Percentiles rank a stretch among this genome's conserved stretches.
Conservation (phyloP, 202 grass and related monocot genomes). For the Digitaria exilis region DNA sequence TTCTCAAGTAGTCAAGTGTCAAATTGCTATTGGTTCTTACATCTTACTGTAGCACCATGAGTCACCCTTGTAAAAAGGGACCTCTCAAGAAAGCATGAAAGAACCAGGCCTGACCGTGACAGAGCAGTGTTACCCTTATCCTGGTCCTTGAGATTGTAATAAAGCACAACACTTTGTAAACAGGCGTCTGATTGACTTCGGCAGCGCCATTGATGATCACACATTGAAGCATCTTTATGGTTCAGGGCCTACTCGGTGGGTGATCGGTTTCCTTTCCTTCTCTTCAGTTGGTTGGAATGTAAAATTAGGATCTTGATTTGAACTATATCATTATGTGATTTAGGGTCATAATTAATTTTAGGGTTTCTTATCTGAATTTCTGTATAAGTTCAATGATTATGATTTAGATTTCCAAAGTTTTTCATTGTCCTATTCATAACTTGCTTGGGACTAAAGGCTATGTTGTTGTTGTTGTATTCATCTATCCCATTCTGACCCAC, state of each 20-base stretch:
- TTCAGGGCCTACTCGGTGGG: slow-evolving; percentile 81
- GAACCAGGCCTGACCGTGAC: no score
- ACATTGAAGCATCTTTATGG: slow-evolving; percentile 94
- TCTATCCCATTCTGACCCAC: not conserved
- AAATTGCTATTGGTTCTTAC: not conserved
- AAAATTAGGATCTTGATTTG: not conserved
- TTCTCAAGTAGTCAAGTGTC: not conserved
- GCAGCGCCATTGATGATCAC: slow-evolving; percentile 98
- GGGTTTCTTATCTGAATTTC: slow-evolving; percentile 22
- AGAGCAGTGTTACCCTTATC: no score
- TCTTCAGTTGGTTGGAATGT: not conserved
- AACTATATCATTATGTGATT: not conserved
- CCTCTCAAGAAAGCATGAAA: no score
- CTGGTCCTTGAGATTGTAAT: not conserved
- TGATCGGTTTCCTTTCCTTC: slow-evolving; percentile 44
- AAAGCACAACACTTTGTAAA: slow-evolving; percentile 18
- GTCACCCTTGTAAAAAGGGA: not conserved
- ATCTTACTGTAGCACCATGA: not conserved
- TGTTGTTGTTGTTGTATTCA: no score
- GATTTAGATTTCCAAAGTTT: not conserved
- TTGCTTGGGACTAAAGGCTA: no score
- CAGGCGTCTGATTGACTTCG: slow-evolving; percentile 95
- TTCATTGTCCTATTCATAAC: slow-evolving; percentile 16
- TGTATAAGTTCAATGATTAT: slow-evolving; percentile 9
- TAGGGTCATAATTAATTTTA: not conserved